Base-by-base conservation (phyloP, 768 basidiomycete genomes). In the Phaffia australis region DNA sequence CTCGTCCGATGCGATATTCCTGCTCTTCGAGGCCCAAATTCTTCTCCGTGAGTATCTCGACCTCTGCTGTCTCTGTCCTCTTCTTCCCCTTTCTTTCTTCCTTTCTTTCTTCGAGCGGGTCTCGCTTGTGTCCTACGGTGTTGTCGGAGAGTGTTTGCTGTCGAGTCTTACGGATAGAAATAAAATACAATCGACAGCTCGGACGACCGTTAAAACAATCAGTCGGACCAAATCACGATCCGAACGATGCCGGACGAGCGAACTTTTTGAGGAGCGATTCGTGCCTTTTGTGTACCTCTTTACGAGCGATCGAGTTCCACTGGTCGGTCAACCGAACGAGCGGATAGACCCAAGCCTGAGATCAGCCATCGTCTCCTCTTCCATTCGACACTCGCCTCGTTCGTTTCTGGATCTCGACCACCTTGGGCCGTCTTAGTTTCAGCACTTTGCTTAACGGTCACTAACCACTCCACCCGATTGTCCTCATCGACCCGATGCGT, bases 1-100 rank as follows among this genome's bases (percentile, higher is more conserved):
- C 52, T 67, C 25, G 58, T 67, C 27, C 59, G 66, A 42, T 61
- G 59, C 52, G 66, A 67, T 49, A 61, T 67, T 27, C 66, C 66
- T 18, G 66, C 60, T 23, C 66, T 61, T 42, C 23, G 50, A 30
- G 29, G 60, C 15, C 29, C 42, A 14, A 49, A n/a, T 27, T 19
- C 52, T 1, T 47, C 60, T 7, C 59, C 60, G 60, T 65, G 57
- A 59, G 64, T 55, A 42, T 42, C 35, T 42, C 35, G 35, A 42
- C 35, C 35, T 42, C 11, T 11, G 35, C 11, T 11, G 35, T 11
- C 35, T 42, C 11, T 42, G 35, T 4, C 49, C 51, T 58, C 35
- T 35, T 27, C 23, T 42, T n/a, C 29, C 0, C 47, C 29, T 21
- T 46, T 30, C 61, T 54, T 29, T 27, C 21, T 35, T 35, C 18